These are phyloP conservation scores for Pythium dissimile DNA, from an alignment of 352 stramenopile genomes.

Conservation along the genomic window DNA sequence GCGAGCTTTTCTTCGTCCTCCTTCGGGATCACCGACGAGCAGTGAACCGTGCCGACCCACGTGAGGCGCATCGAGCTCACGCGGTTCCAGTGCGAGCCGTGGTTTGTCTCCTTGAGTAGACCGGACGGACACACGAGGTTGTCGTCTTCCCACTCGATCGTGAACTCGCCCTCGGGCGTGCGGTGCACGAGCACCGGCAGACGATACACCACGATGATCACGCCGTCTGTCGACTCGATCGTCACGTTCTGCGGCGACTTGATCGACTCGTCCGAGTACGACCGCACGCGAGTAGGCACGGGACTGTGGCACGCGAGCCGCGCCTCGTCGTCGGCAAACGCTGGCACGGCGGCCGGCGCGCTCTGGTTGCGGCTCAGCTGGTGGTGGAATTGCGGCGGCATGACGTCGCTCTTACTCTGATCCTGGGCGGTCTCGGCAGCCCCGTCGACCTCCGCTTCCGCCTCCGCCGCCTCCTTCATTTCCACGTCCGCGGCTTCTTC, in stretches of 20 bases:
- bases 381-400: slow-evolving; percentile 18
- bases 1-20: slow-evolving; percentile 77
- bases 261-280: slow-evolving; percentile 56
- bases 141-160: slow-evolving; percentile 87
- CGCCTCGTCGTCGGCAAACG: slow-evolving; percentile 14
- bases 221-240: slow-evolving; percentile 92
- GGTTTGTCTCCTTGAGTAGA: slow-evolving; percentile 65
- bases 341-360: slow-evolving; percentile 13
- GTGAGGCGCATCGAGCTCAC: slow-evolving; percentile 81
- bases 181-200: slow-evolving; percentile 92
- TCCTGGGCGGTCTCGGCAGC: slow-evolving; percentile 1
- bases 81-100: slow-evolving; percentile 53
- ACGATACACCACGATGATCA: slow-evolving; percentile 97
- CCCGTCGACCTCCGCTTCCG: too few relatives aligned
- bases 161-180: slow-evolving; percentile 60
- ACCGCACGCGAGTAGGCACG: slow-evolving; percentile 35
- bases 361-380: slow-evolving; percentile 23
- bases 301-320: slow-evolving; percentile 36
- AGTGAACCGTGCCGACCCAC: slow-evolving; percentile 83
- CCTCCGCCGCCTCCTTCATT: slow-evolving; percentile 30
- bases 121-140: slow-evolving; percentile 84
- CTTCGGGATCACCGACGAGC: slow-evolving; percentile 67
- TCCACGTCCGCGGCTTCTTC: slow-evolving; percentile 39
- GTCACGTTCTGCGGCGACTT: slow-evolving; percentile 75
- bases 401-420: background rate